These are phyloP conservation scores for Candida xiaguanensis DNA, from an alignment of 805 yeast genomes.

Conservation along the genomic window DNA sequence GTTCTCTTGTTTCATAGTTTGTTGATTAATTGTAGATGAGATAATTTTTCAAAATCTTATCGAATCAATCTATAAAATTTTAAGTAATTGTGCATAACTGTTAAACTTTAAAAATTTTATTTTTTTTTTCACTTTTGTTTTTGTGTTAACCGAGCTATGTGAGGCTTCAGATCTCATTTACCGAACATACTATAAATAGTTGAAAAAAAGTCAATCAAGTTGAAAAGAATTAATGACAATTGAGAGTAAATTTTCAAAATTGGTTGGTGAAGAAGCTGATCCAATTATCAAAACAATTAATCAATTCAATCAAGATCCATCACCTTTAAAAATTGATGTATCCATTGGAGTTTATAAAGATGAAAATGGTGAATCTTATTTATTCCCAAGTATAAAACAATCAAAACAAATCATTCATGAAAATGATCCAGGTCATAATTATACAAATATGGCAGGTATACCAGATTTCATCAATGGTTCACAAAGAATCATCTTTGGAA, in stretches of 20 bases:
- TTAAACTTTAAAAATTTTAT: background rate
- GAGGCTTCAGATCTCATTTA: background rate
- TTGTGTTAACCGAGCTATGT: background rate
- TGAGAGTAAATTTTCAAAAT: conserved; percentile 15
- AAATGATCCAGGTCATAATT: conserved; percentile 43
- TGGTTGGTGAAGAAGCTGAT: conserved; percentile 21
- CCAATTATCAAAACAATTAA: conserved; percentile 24
- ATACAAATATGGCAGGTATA: conserved; percentile 40
- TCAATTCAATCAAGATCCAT: conserved; percentile 20
- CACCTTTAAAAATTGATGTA: conserved; percentile 36
- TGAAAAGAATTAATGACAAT: conserved; percentile 15
- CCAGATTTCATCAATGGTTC: conserved; percentile 34
- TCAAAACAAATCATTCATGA: conserved; percentile 31
- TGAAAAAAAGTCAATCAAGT: too few relatives aligned
- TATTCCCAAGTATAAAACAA: conserved; percentile 34
- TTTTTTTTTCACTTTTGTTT: background rate
- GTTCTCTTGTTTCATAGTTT: too few relatives aligned
- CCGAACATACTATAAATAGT: background rate
- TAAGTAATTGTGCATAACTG: background rate
- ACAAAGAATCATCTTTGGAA: conserved; percentile 34
- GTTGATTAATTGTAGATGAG: too few relatives aligned
- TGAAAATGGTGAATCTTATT: conserved; percentile 32
- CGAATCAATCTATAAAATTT: too few relatives aligned
- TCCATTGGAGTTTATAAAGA: conserved; percentile 46
- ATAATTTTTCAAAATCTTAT: too few relatives aligned